These are phyloP conservation scores for Escovopsis sp. DNA, from an alignment of 2,329 filamentous ascomycete species.

Conservation along the genomic window DNA sequence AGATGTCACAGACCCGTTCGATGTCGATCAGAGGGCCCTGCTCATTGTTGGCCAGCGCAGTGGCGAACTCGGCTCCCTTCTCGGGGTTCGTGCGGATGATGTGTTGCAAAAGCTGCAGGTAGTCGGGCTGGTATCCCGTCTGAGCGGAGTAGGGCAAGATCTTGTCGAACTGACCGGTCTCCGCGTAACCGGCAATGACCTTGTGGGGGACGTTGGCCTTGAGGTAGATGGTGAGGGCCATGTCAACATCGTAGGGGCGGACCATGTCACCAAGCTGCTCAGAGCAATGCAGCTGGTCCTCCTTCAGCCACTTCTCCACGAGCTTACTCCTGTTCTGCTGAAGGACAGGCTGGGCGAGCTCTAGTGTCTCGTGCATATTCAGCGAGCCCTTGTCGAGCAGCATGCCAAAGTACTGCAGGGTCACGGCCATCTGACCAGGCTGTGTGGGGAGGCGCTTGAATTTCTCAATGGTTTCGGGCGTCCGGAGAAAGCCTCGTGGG, in stretches of 20 bases:
- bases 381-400: constrained; percentile 86
- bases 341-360: constrained; percentile 83
- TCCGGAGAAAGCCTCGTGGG: constrained; percentile 86
- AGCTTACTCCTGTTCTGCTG: constrained; percentile 90
- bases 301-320: constrained; percentile 93
- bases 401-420: constrained; percentile 96
- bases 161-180: constrained; percentile 92
- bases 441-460: constrained; percentile 78
- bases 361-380: constrained; percentile 86
- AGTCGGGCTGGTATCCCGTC: constrained; percentile 85
- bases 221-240: constrained; percentile 80
- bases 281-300: constrained; percentile 90
- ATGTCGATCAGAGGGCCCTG: constrained; percentile 78
- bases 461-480: constrained; percentile 84
- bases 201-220: constrained; percentile 85
- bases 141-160: constrained; percentile 84
- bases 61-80: constrained; percentile 88
- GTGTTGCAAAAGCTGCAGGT: constrained; percentile 79
- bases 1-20: constrained; percentile 90
- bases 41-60: constrained; percentile 79
- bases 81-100: constrained; percentile 84
- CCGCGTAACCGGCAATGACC: constrained; percentile 86
- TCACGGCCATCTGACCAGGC: constrained; percentile 78
- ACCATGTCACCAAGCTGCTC: constrained; percentile 94
- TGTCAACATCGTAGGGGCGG: constrained; percentile 70